phyloP scores from a whole-genome alignment of 805 yeast genomes.

The Schwanniomyces polymorphus region DNA sequence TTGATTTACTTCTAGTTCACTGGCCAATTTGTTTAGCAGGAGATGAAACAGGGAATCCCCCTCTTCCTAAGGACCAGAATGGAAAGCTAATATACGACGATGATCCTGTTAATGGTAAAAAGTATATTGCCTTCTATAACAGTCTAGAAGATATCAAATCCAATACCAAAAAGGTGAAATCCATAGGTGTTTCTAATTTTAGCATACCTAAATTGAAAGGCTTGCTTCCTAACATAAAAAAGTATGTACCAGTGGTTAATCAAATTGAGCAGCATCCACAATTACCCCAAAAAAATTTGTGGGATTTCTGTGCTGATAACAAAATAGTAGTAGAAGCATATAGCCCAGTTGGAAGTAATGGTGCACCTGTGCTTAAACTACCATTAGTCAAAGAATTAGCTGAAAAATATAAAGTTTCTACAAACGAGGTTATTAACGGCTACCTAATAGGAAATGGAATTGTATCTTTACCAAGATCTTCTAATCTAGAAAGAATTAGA shows the following conservation, averaged over 20 bases:
- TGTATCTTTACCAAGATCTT: slow-evolving; percentile 67
- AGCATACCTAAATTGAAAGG: slow-evolving; percentile 25
- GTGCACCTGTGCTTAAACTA: slow-evolving; percentile 61
- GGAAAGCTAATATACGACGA: slow-evolving; percentile 36
- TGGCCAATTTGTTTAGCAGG: slow-evolving; percentile 48
- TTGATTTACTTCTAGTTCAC: slow-evolving; percentile 48
- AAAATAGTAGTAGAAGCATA: slow-evolving; percentile 51
- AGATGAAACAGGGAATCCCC: slow-evolving; percentile 40
- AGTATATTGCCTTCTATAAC: slow-evolving; percentile 29
- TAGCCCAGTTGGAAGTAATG: slow-evolving; percentile 64
- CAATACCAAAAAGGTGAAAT: slow-evolving; percentile 27
- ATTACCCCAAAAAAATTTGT: slow-evolving; percentile 40
- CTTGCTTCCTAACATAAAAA: slow-evolving; percentile 22
- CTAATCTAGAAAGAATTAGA: slow-evolving; percentile 62
- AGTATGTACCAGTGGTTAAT: slow-evolving; percentile 28
- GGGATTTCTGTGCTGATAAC: slow-evolving; percentile 34
- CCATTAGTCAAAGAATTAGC: slow-evolving; percentile 55
- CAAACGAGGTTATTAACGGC: slow-evolving; percentile 60
- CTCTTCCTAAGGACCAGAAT: slow-evolving; percentile 33
- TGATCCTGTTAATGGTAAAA: slow-evolving; percentile 32
- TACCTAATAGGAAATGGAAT: slow-evolving; percentile 63
- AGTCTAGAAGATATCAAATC: slow-evolving; percentile 26
- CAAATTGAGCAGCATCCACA: slow-evolving; percentile 39
- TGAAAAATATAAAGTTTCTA: slow-evolving; percentile 49
- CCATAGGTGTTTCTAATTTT: slow-evolving; percentile 39